Base-by-base conservation (phyloP, 2,329 filamentous ascomycete species). In the Esteya vermicola region DNA sequence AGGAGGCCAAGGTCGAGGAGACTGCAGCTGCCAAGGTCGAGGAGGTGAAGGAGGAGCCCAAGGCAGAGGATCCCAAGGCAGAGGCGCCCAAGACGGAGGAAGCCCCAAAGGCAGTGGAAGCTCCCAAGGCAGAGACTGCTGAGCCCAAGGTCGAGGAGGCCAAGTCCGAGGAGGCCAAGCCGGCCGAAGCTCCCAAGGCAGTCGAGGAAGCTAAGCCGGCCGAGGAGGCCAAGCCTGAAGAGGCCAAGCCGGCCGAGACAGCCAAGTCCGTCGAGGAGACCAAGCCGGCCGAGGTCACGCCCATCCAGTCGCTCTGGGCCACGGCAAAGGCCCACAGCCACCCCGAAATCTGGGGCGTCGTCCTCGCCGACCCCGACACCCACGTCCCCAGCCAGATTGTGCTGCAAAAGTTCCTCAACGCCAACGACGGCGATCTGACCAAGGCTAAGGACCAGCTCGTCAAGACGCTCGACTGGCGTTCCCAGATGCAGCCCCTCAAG, bases 331-430 rank as follows among this genome's bases (percentile, higher is more conserved):
- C 43, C 5, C 23, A 43, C 38, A 67, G 62, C 14, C 70, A 93
- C 59, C 62, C 63, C 38, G 86, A 95, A 66, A 83, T 95, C 70
- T 96, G 88, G 76, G 88, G 88, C 36, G 76, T 95, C 40, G 64
- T 71, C 25, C 73, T 95, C 33, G 59, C 59, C 13, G 59, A 65
- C 42, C 60, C 62, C 18, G 57, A 51, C 4, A 54, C 61, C 31
- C 69, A 85, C 51, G 68, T 88, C 39, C 83, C 83, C 40, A 86
- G 82, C 36, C 79, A 82, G 55, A 78, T 94, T 51, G 74, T 95
- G 38, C 68, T 95, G 36, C 85, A 93, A 57, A 96, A 95, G 65
- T 95, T 88, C 63, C 73, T 96, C 41, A 84, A 88, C 50, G 89
- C 88, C 56, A 95, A 95, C 57, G 76, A 78, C 45, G 78, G 80